Evolutionary conservation across 257 asterid species (phyloP), one percentile per base, ranked within the genome.

Genomic region (Plectranthus barbatus): DNA sequence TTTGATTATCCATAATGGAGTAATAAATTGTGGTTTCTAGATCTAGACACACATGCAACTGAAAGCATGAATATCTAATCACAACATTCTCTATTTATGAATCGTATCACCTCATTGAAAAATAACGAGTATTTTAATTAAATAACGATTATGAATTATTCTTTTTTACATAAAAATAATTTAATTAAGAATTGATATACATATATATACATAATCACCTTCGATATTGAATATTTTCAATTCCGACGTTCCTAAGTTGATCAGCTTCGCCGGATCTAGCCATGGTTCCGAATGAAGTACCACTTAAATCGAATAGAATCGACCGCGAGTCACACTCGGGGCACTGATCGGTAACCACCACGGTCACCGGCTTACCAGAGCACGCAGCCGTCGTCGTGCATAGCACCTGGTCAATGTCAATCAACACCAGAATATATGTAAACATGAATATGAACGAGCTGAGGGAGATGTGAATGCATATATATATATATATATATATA

Each of bases 241-340:
- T 80, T 69, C 98, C 98, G 4, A 79, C 81, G 33, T 80, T 72
- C 47, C 93, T 80, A 17, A 91, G 83, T 58, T 80, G 84, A 15
- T 76, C 74, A 6, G 72, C 84, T 61, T 76, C 67, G 40, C 94
- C 88, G 4, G 75, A 2, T 12, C 3, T 45, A 0, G 98, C 96
- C 96, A 88, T 86, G 66, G 82, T 80, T 62, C 96, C 94, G 46
- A 91, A 81, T 1, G 98, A 78, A 45, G 96, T 80, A 29, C 98
- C 98, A 50, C 96, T 91, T 10, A 91, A 68, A 60, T 91, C 98
- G 62, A 91, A 91, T 12, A 80, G 76, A 53, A 73, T 60, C 2
- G 87, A 75, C 44, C 77, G 93, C 0, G 82, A 64, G 56, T 79
- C 83, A 34, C 95, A 81, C 40, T 94, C 94, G 0, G 85, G 90